Base-by-base conservation (phyloP, 2,329 filamentous ascomycete genomes). In the Fusarium annulatum region DNA sequence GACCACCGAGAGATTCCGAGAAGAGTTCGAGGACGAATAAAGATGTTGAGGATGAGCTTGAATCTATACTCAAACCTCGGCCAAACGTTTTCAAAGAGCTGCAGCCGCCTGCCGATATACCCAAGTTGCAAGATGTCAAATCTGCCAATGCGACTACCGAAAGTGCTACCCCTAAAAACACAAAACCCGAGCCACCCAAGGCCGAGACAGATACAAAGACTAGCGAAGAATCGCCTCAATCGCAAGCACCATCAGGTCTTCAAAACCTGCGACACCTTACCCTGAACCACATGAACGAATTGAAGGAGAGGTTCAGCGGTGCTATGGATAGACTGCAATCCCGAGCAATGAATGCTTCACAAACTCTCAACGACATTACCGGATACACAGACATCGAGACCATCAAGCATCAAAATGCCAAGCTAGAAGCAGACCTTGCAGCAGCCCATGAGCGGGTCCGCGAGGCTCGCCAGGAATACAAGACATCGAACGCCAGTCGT, bases 331-430 rank as follows among this genome's bases (percentile, higher is more conserved):
- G 94, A 72, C 82, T 98, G 26, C 94, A 98, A 80, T 90, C 92
- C 38, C 95, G 96, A 77, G 88, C 97, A 51, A 93, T 97, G 73
- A 89, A 92, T 58, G 95, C 95, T 8, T 94, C 94, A 4, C 94
- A 96, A 80, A 93, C 93, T 67, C 89, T 99, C 82, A 99, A 98
- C 83, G 94, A 95, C 78, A 90, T 98, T 61, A 99, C 96, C 5
- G 96, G 96, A 74, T 99, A 98, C 85, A 93, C 93, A 2, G 91
- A 93, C 48, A 98, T 99, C 81, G 95, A 98, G 82, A 86, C 89
- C 30, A 89, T 99, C 75, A 97, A 97, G 81, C 84, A 86, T 15
- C 90, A 93, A 66, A 98, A 98, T 82, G 87, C 91, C 21, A 81
- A 84, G 28, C 92, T 92, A 67, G 93, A 94, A 79, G 73, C 81